Evolutionary conservation across 116 monocot genomes (phyloP), one percentile per base, ranked within the genome.

Genomic region (Zostera marina): DNA sequence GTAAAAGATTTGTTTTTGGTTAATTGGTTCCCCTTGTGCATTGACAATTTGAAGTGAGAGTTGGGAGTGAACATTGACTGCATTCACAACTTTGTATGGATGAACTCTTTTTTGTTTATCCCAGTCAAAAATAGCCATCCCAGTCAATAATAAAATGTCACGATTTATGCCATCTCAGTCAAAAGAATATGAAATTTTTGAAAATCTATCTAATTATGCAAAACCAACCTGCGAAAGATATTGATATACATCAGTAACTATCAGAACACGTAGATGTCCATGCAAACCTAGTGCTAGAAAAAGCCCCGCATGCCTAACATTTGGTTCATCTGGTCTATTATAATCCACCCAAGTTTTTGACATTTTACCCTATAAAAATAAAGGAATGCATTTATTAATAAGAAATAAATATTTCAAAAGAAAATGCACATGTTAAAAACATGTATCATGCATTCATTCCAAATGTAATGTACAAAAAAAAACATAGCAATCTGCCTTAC

Each of bases 261-360:
- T 67, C 57, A 94, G 65, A 77, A 84, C 79, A 72, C 73, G 66
- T 16, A 94, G 69, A 71, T 94, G 84, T 20, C 73, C 88, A 66
- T 94, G 88, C 73, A 94, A 68, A 56, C 94, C 88, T 66, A 94
- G 68, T 24, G 84, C 94, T 38, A 94, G 69, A 67, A 94, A 81
- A 57, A 88, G 38, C 13, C 94, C 94, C 59, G 94, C 94, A 77
- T 94, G 94, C 41, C 74, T 77, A 56, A 62, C 77, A 76, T 75
- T 94, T 57, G 94, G 84, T 61, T 88, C 84, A 42, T 66, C 71
- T 60, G 94, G 94, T 62, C 68, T 85, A 54, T 94, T 94, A 53
- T 94, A 94, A 5, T 63, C 67, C 66, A 94, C 88, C 94, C 94
- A 94, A 15, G 84, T 77, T 66, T 82, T 88, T 60, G 81, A 81